phyloP scores from a whole-genome alignment of 2,329 filamentous ascomycete species.

The Myriangium duriaei region DNA sequence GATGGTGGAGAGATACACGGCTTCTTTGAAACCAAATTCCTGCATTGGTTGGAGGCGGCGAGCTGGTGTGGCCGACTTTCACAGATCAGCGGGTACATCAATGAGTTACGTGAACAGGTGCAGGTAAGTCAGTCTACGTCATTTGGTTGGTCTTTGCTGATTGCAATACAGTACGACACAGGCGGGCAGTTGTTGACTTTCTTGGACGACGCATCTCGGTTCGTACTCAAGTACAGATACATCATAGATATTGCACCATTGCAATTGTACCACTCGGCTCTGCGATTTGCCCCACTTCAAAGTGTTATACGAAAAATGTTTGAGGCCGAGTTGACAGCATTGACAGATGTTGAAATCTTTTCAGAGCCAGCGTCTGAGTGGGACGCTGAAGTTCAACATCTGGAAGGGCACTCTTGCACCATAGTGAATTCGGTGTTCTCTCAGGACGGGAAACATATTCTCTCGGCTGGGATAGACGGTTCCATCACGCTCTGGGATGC shows the following conservation, averaged over 20 bases:
- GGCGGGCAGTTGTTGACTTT: no score
- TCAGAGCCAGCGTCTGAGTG: not conserved
- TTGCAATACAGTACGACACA: not conserved
- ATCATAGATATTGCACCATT: no score
- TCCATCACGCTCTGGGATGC: no score
- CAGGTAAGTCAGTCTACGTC: not conserved
- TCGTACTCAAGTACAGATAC: no score
- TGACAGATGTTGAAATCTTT: not conserved
- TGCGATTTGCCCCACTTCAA: not conserved
- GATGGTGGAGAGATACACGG: not conserved
- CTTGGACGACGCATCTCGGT: no score
- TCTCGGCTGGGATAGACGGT: no score
- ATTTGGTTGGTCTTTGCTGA: not conserved
- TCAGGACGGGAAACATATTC: no score
- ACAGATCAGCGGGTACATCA: not conserved
- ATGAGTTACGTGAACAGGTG: not conserved
- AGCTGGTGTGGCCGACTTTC: conserved; percentile 2
- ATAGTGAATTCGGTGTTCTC: no score
- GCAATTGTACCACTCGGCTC: not conserved
- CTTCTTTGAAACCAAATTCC: not conserved
- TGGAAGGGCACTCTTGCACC: not conserved
- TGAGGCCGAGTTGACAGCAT: conserved; percentile 3
- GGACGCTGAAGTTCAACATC: not conserved
- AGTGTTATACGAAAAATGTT: conserved; percentile 15
- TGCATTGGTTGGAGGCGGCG: conserved; percentile 1